Evolutionary conservation across 352 stramenopile species (phyloP).

Genomic region (Phytophthora cryptogea): DNA sequence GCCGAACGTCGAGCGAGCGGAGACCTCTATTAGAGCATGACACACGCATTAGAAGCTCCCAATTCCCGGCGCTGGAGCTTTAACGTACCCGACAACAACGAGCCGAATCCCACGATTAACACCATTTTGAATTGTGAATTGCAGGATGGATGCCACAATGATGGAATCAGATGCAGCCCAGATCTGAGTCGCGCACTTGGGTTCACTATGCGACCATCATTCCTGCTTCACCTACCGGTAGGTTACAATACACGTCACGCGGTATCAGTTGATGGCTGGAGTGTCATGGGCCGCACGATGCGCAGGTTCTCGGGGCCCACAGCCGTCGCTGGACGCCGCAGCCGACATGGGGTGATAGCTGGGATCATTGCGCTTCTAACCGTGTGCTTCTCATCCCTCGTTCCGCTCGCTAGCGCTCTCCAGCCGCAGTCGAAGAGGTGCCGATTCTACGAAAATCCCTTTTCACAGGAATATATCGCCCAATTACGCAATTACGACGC

Average conservation of each 20-base stretch:
- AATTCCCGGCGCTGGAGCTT: background rate
- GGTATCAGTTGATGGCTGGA: conserved; percentile 23
- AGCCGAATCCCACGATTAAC: conserved; percentile 92
- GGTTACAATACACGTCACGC: conserved; percentile 9
- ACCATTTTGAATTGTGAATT: conserved; percentile 29
- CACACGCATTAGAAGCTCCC: background rate
- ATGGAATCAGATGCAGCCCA: conserved; percentile 14
- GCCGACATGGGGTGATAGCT: conserved; percentile 7
- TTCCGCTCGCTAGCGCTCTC: conserved; percentile 4
- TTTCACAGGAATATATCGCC: conserved; percentile 45
- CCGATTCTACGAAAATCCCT: conserved; percentile 39
- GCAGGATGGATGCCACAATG: conserved; percentile 7
- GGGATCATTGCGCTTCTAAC: conserved; percentile 11
- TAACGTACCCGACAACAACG: conserved; percentile 76
- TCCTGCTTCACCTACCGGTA: conserved; percentile 17
- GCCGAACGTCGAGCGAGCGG: conserved; percentile 88
- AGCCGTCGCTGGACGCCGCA: conserved; percentile 1
- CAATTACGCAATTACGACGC: conserved; percentile 38
- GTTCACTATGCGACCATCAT: conserved; percentile 22
- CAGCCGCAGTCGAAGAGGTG: conserved; percentile 31
- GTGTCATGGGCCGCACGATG: conserved; percentile 17
- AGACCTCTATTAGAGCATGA: conserved; percentile 48
- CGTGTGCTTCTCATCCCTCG: conserved; percentile 1
- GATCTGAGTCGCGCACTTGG: conserved; percentile 20
- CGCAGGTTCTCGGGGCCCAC: conserved; percentile 12